These are phyloP conservation scores for Fraxinus baroniana DNA, from an alignment of 305 asterid genomes.

Conservation along the genomic window DNA sequence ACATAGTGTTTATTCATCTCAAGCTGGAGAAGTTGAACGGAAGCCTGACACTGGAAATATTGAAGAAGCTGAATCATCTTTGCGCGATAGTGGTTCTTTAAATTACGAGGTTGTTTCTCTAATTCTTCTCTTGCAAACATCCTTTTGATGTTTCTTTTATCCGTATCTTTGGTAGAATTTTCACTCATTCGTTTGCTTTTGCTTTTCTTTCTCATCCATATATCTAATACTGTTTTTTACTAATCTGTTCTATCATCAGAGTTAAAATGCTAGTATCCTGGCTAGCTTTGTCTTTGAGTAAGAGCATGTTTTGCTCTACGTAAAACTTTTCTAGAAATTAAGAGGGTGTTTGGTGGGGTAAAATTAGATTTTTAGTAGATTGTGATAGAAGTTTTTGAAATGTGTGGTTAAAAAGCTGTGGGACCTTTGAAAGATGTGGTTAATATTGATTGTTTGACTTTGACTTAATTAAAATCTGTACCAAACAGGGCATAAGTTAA, in stretches of 20 bases:
- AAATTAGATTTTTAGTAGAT: no score
- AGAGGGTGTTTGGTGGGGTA: no score
- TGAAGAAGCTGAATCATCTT: conserved; percentile 87
- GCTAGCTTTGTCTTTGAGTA: background rate
- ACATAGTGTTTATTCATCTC: conserved; percentile 54
- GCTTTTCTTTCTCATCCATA: background rate
- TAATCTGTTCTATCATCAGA: conserved; percentile 11
- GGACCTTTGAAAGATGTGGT: no score
- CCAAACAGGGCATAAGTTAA: background rate
- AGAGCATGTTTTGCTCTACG: background rate
- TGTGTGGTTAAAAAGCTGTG: no score
- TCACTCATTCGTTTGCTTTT: conserved; percentile 9
- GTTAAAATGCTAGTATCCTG: background rate
- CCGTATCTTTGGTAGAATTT: background rate
- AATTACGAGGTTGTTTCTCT: conserved; percentile 70
- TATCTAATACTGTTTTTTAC: background rate
- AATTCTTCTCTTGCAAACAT: conserved; percentile 5
- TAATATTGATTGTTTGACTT: no score
- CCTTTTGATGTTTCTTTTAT: conserved; percentile 7
- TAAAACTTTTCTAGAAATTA: background rate
- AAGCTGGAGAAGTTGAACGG: conserved; percentile 50
- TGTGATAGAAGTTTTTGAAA: no score
- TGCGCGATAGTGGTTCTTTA: conserved; percentile 79
- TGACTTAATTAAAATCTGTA: no score
- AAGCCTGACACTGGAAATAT: conserved; percentile 79